Conservation (phyloP, 1,284 basidiomycete genomes). For the Sphaerobolus stellatus region DNA sequence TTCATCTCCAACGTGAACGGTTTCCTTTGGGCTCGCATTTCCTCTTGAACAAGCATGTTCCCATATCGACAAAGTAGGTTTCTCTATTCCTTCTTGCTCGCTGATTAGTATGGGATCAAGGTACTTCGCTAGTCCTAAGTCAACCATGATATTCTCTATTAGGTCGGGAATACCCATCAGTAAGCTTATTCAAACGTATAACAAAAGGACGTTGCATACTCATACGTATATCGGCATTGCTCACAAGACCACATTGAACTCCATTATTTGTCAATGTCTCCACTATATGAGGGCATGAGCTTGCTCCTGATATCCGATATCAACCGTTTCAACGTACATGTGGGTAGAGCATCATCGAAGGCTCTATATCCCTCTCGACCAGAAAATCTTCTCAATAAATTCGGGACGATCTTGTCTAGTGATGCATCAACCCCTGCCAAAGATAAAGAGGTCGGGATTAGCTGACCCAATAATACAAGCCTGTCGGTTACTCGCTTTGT, state of each 20-base stretch:
- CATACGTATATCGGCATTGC: slow-evolving; percentile 69
- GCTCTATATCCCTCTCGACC: slow-evolving; percentile 66
- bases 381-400: slow-evolving; percentile 63
- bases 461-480: not conserved
- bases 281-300: slow-evolving; percentile 40
- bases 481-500: slow-evolving; percentile 39
- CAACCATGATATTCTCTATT: slow-evolving; percentile 49
- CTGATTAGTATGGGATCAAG: slow-evolving; percentile 60
- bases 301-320: not conserved
- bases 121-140: slow-evolving; percentile 51
- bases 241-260: slow-evolving; percentile 58
- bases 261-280: slow-evolving; percentile 42
- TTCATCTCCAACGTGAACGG: slow-evolving; percentile 73
- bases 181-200: slow-evolving; percentile 17
- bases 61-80: slow-evolving; percentile 63
- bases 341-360: slow-evolving; percentile 61
- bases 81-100: slow-evolving; percentile 64
- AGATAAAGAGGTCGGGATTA: not conserved
- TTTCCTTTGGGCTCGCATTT: slow-evolving; percentile 40
- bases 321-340: slow-evolving; percentile 42
- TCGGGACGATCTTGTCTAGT: slow-evolving; percentile 51
- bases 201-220: slow-evolving; percentile 41
- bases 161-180: not conserved
- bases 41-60: slow-evolving; percentile 35
- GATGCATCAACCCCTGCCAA: slow-evolving; percentile 50